These are phyloP conservation scores for Sugiyamaella qingdaonensis DNA, from an alignment of 805 yeast genomes.

Conservation along the genomic window DNA sequence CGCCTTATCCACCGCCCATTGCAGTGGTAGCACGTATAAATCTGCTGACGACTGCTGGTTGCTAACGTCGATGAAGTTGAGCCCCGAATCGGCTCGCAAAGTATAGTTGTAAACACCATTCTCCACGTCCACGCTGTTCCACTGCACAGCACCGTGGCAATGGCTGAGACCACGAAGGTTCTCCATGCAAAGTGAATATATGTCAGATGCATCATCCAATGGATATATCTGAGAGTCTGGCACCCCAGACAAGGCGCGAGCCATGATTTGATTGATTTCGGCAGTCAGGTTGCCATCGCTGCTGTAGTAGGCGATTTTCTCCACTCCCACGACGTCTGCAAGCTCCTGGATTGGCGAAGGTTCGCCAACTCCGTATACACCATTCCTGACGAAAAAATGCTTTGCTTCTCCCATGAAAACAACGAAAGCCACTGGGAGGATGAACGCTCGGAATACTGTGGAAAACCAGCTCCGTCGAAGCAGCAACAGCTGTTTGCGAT, in stretches of 20 bases:
- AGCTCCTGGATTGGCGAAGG: constrained; percentile 27
- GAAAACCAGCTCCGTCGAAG: constrained; percentile 29
- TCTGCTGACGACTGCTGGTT: constrained; percentile 29
- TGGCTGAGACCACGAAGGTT: constrained; percentile 31
- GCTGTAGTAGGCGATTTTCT: constrained; percentile 27
- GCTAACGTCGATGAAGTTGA: constrained; percentile 25
- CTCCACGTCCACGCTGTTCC: constrained; percentile 29
- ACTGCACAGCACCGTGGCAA: constrained; percentile 35
- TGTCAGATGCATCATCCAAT: constrained; percentile 24
- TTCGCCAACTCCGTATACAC: constrained; percentile 31
- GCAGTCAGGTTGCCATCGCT: constrained; percentile 20
- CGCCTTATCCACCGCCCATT: constrained; percentile 34
- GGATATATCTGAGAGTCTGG: constrained; percentile 26
- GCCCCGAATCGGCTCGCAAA: constrained; percentile 33
- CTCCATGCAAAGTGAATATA: constrained; percentile 28
- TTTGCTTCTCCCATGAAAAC: constrained; percentile 33
- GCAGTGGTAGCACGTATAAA: constrained; percentile 31
- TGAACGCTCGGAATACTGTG: constrained; percentile 31
- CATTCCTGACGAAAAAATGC: constrained; percentile 30
- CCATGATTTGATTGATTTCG: constrained; percentile 28
- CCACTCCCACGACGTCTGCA: constrained; percentile 25
- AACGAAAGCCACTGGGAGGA: constrained; percentile 32
- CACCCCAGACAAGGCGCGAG: constrained; percentile 29
- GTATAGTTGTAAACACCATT: constrained; percentile 33
- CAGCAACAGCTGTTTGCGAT: constrained; percentile 11